Evolutionary conservation across 2,329 filamentous ascomycete species (phyloP), one percentile per base, ranked within the genome.

Genomic region (Cordyceps fumosorosea): DNA sequence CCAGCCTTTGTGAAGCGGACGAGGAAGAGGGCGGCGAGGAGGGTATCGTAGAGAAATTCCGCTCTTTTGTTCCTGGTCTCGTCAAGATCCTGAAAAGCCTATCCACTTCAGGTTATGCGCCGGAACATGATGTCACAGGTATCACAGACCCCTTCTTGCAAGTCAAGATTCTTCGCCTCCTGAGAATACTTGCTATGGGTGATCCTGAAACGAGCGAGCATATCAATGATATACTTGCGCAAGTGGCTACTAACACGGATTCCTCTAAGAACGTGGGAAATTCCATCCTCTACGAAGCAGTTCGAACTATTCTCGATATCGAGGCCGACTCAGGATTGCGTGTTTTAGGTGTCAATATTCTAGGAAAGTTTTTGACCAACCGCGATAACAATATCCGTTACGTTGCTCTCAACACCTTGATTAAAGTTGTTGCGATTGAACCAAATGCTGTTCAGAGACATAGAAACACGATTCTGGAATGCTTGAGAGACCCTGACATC

Each of bases 321-420:
- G 95, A 99, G 75, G 96, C 95, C 24, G 96, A 99, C 72, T 96
- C 95, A 11, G 93, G 95, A 42, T 79, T 99, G 65, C 84, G 96
- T 56, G 95, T 99, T 24, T 83, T 99, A 29, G 95, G 95, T 70
- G 95, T 99, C 68, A 99, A 99, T 73, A 99, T 99, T 67, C 85
- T 99, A 26, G 95, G 96, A 73, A 99, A 98, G 74, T 99, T 99
- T 77, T 78, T 99, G 65, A 89, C 93, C n/a, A 99, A 99, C 79
- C 88, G 93, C 69, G 95, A 99, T 77, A 99, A 99, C 81, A 99
- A 99, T 73, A 99, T 99, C 70, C 89, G 95, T 75, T 99, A 99
- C 72, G 95, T 99, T 57, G 95, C 95, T 20, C 81, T 99, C 57
- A 99, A 99, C 76, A 99, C 95, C 0, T 80, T 99, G 56, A 96